Conservation (phyloP, 2,329 filamentous ascomycete genomes). For the Lachnellula arida region DNA sequence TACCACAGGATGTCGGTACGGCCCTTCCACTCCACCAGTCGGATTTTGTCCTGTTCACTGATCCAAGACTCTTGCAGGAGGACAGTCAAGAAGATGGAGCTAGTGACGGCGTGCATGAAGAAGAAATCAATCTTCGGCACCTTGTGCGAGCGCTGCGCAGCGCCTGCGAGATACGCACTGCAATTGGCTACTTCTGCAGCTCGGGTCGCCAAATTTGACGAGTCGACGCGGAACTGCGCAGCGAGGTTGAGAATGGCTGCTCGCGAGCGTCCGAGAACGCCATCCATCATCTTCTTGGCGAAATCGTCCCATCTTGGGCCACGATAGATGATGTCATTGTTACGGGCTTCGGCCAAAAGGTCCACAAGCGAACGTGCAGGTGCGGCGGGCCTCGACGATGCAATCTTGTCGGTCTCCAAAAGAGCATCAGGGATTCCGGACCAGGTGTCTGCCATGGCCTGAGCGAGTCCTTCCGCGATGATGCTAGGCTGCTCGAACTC, state of each 20-base stretch:
- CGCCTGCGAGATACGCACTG: constrained; percentile 41
- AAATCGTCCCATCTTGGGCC: constrained; percentile 46
- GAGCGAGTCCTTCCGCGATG: constrained; percentile 71
- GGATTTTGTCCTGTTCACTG: constrained; percentile 52
- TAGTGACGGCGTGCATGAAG: constrained; percentile 60
- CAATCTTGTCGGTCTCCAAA: constrained; percentile 39
- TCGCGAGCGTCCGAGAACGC: constrained; percentile 55
- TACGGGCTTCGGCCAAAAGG: constrained; percentile 54
- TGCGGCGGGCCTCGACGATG: constrained; percentile 40
- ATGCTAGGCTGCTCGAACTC: constrained; percentile 77
- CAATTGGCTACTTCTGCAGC: constrained; percentile 66
- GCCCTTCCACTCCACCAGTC: constrained; percentile 76
- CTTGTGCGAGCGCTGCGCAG: constrained; percentile 55
- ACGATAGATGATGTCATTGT: constrained; percentile 48
- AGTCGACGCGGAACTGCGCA: constrained; percentile 48
- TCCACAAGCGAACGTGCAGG: too few species aligned
- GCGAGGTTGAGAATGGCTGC: constrained; percentile 58
- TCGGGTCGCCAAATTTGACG: constrained; percentile 36
- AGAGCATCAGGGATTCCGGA: constrained; percentile 51
- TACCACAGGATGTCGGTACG: constrained; percentile 70
- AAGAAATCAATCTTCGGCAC: constrained; percentile 68
- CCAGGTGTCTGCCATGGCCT: constrained; percentile 61
- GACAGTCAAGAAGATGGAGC: constrained; percentile 63
- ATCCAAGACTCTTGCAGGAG: constrained; percentile 61
- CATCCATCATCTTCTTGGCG: constrained; percentile 59